phyloP scores from a whole-genome alignment of 768 basidiomycete species.

The Xanthoconium purpureum region DNA sequence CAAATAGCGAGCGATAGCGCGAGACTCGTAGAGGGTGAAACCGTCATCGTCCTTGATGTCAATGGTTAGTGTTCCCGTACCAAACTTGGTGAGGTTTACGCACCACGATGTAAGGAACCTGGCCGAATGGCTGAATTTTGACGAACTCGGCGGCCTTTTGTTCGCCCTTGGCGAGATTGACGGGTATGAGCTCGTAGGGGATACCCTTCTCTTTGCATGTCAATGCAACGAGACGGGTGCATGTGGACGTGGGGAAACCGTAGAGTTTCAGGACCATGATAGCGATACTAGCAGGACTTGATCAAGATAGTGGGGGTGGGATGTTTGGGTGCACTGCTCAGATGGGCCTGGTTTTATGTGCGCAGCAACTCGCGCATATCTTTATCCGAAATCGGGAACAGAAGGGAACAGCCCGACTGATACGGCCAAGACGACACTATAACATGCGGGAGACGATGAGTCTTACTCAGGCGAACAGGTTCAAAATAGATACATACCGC shows the following conservation, averaged over 20 bases:
- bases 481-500: neutral
- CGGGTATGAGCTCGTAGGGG: conserved; percentile 46
- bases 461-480: too few relatives aligned
- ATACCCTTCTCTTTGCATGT: conserved; percentile 55
- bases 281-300: neutral
- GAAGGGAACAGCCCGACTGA: too few relatives aligned
- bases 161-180: conserved; percentile 43
- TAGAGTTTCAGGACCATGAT: conserved; percentile 38
- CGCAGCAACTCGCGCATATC: too few relatives aligned
- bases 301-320: neutral
- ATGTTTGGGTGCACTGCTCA: neutral
- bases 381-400: too few relatives aligned
- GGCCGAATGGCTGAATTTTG: conserved; percentile 56
- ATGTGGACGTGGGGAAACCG: conserved; percentile 39
- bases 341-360: conserved; percentile 3
- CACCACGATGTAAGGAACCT: conserved; percentile 46
- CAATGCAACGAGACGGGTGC: conserved; percentile 49
- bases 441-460: neutral
- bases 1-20: conserved; percentile 61
- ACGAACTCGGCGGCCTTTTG: conserved; percentile 47
- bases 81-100: neutral
- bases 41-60: conserved; percentile 53
- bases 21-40: conserved; percentile 58
- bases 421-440: too few relatives aligned
- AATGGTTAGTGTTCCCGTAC: neutral